Percentiles rank a stretch among this genome's conserved stretches.
Conservation (phyloP, 768 basidiomycete genomes). For the Podaxis sp. region DNA sequence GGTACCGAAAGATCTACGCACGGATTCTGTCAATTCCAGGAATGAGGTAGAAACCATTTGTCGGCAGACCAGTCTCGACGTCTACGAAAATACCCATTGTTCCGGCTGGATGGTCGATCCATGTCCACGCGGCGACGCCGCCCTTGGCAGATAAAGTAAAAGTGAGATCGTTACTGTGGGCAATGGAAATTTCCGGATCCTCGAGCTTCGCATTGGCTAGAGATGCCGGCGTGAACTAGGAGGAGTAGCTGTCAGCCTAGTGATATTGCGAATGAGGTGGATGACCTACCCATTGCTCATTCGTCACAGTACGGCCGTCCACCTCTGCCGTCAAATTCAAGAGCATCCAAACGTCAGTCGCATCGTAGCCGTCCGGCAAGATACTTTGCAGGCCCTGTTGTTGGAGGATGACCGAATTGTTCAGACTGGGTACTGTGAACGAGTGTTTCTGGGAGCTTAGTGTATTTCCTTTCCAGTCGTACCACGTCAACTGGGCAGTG, state of each 20-base stretch:
- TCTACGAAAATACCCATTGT: conserved; percentile 53
- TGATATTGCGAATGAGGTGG: not conserved
- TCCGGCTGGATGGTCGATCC: conserved; percentile 54
- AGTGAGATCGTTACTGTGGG: conserved; percentile 26
- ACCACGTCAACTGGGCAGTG: conserved; percentile 49
- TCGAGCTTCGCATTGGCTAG: conserved; percentile 41
- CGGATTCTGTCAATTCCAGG: conserved; percentile 50
- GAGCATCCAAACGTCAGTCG: conserved; percentile 45
- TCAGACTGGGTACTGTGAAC: conserved; percentile 43
- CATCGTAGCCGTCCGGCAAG: conserved; percentile 36
- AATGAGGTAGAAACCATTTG: conserved; percentile 52
- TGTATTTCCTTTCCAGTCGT: conserved; percentile 44
- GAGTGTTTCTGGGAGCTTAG: conserved; percentile 31
- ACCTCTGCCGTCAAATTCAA: conserved; percentile 45
- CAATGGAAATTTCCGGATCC: conserved; percentile 44
- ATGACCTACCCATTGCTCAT: conserved; percentile 46
- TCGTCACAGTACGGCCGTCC: conserved; percentile 35
- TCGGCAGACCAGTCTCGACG: conserved; percentile 30
- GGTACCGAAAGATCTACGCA: conserved; percentile 21
- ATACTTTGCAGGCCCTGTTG: conserved; percentile 37
- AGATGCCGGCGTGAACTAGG: conserved; percentile 48
- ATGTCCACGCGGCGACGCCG: conserved; percentile 54
- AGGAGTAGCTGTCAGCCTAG: not conserved
- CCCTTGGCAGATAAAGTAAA: conserved; percentile 50
- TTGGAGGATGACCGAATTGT: conserved; percentile 42